Evolutionary conservation across 2,329 filamentous ascomycete species (phyloP).

Genomic region (Fusarium anguioides): DNA sequence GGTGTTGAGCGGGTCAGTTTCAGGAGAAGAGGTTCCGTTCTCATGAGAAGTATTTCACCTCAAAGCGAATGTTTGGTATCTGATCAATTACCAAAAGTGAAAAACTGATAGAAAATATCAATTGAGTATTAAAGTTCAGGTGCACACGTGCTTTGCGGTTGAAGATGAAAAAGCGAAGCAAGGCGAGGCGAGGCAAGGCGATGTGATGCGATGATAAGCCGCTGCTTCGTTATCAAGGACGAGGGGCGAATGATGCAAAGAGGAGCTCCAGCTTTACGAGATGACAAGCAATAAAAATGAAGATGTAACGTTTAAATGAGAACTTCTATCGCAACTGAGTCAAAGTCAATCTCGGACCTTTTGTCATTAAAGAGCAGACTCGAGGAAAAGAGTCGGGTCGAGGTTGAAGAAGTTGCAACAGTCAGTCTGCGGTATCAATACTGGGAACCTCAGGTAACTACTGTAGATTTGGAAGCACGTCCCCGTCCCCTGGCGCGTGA

Average conservation of each 20-base stretch:
- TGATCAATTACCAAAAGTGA: background rate
- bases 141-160: constrained; percentile 21
- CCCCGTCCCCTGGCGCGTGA: constrained; percentile 36
- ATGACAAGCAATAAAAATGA: constrained; percentile 9
- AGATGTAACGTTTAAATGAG: background rate
- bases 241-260: constrained; percentile 27
- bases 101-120: constrained; percentile 18
- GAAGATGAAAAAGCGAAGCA: constrained; percentile 30
- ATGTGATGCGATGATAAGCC: constrained; percentile 43
- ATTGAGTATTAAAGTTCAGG: constrained; percentile 2
- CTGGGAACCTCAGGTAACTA: background rate
- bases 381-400: background rate
- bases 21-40: constrained; percentile 29
- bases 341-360: background rate
- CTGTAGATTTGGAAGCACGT: constrained; percentile 35
- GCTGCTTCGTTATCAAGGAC: constrained; percentile 40
- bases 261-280: constrained; percentile 16
- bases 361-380: background rate
- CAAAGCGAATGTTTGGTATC: constrained; percentile 3
- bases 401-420: constrained; percentile 3
- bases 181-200: constrained; percentile 19
- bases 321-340: constrained; percentile 7
- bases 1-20: constrained; percentile 35
- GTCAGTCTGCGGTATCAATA: background rate
- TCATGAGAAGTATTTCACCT: constrained; percentile 39